Conservation (phyloP, 2,329 filamentous ascomycete species). For the Didymella lethalis region DNA sequence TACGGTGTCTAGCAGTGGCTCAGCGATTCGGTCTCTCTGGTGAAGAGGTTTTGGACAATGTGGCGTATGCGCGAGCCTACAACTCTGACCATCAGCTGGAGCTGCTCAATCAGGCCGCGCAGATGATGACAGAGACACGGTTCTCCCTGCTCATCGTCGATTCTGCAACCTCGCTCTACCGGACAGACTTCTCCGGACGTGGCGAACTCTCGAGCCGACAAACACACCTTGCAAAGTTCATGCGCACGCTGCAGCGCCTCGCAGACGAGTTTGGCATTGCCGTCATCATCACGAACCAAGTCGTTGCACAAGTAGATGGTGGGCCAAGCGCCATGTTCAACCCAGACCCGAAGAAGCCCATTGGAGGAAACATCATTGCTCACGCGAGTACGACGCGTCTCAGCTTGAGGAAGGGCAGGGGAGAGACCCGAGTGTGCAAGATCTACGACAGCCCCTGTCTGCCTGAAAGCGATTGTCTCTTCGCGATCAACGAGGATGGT, state of each 20-base stretch:
- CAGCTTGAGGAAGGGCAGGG: slow-evolving; percentile 93
- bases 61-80: slow-evolving; percentile 96
- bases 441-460: slow-evolving; percentile 98
- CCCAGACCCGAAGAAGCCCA: slow-evolving; percentile 98
- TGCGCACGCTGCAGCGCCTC: slow-evolving; percentile 81
- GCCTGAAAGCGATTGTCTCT: slow-evolving; percentile 94
- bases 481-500: slow-evolving; percentile 96
- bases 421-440: slow-evolving; percentile 96
- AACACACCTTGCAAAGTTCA: slow-evolving; percentile 86
- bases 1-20: slow-evolving; percentile 88
- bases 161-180: slow-evolving; percentile 92
- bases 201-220: slow-evolving; percentile 95
- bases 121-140: slow-evolving; percentile 99
- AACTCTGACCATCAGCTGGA: slow-evolving; percentile 98
- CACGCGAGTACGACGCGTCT: slow-evolving; percentile 95
- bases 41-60: slow-evolving; percentile 97
- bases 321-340: slow-evolving; percentile 99
- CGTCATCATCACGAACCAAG: slow-evolving; percentile 98
- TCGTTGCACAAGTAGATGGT: slow-evolving; percentile 97
- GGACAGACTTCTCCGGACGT: slow-evolving; percentile 95
- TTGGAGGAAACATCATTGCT: slow-evolving; percentile 98
- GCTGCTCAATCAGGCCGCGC: slow-evolving; percentile 89
- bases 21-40: slow-evolving; percentile 94
- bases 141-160: slow-evolving; percentile 97
- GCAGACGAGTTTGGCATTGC: slow-evolving; percentile 90